Evolutionary conservation across 2,329 filamentous ascomycete species (phyloP).

Genomic region (Alternaria triticina): DNA sequence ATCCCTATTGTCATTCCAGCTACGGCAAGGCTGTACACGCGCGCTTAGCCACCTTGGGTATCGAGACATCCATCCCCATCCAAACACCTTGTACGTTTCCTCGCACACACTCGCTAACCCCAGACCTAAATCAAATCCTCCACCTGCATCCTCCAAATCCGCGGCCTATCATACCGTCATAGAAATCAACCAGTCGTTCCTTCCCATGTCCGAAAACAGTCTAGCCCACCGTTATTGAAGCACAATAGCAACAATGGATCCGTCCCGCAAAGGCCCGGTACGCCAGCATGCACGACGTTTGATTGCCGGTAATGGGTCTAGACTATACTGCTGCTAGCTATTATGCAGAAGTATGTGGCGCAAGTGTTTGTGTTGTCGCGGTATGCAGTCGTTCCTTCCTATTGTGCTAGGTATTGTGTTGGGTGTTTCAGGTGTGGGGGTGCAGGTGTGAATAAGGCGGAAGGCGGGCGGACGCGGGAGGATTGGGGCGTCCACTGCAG

Average conservation of each 20-base stretch:
- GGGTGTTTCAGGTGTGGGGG: constrained; percentile 22
- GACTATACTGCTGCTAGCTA: background rate
- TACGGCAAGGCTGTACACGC: background rate
- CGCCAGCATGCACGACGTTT: no score
- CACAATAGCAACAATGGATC: background rate
- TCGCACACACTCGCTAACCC: background rate
- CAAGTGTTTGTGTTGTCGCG: background rate
- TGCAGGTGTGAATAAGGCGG: constrained; percentile 16
- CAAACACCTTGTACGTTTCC: background rate
- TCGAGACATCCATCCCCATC: background rate
- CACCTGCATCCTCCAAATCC: background rate
- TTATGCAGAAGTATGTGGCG: background rate
- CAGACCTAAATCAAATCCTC: background rate
- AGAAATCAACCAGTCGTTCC: no score
- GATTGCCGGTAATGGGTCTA: background rate
- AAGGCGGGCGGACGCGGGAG: constrained; percentile 5
- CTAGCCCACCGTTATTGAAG: background rate
- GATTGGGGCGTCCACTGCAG: background rate
- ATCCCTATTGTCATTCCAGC: background rate
- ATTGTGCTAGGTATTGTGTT: constrained; percentile 32
- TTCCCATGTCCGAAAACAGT: background rate
- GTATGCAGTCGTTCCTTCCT: background rate
- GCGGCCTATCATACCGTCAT: background rate
- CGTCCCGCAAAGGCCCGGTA: background rate
- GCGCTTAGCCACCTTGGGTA: background rate